phyloP scores from a whole-genome alignment of 2,329 filamentous ascomycete genomes.

The Fusarium staphyleae region DNA sequence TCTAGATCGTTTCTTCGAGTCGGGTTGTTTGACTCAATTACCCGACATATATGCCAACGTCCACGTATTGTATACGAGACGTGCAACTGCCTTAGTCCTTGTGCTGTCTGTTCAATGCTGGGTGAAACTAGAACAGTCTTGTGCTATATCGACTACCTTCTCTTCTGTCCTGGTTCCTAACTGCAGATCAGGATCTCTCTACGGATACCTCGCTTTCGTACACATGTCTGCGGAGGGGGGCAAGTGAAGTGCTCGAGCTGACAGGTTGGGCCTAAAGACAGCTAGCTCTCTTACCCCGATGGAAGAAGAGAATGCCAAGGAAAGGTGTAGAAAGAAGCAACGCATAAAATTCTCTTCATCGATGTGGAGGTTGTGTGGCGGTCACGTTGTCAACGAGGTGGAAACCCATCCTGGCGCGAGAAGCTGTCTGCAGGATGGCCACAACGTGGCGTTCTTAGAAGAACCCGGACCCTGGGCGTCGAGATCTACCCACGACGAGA shows the following conservation, averaged over 20 bases:
- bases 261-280: conserved; percentile 21
- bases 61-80: background rate
- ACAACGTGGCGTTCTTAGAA: conserved; percentile 40
- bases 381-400: conserved; percentile 39
- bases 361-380: conserved; percentile 40
- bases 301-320: conserved; percentile 20
- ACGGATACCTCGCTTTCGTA: conserved; percentile 33
- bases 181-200: conserved; percentile 39
- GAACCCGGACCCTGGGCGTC: conserved; percentile 17
- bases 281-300: conserved; percentile 8
- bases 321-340: conserved; percentile 23
- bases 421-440: conserved; percentile 27
- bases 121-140: conserved; percentile 21
- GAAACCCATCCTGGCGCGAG: conserved; percentile 32
- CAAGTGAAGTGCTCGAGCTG: conserved; percentile 22
- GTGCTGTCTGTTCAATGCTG: conserved; percentile 1
- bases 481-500: conserved; percentile 31
- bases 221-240: conserved; percentile 11
- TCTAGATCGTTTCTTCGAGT: background rate
- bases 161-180: conserved; percentile 36
- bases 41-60: background rate
- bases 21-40: background rate
- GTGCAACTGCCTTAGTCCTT: background rate
- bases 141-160: conserved; percentile 9
- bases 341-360: conserved; percentile 34